A percentile compares a stretch with the other conserved stretches of the same genome.
These are phyloP conservation scores for Sphaerulina populicola DNA, from an alignment of 2,329 filamentous ascomycete genomes.

Conservation along the genomic window DNA sequence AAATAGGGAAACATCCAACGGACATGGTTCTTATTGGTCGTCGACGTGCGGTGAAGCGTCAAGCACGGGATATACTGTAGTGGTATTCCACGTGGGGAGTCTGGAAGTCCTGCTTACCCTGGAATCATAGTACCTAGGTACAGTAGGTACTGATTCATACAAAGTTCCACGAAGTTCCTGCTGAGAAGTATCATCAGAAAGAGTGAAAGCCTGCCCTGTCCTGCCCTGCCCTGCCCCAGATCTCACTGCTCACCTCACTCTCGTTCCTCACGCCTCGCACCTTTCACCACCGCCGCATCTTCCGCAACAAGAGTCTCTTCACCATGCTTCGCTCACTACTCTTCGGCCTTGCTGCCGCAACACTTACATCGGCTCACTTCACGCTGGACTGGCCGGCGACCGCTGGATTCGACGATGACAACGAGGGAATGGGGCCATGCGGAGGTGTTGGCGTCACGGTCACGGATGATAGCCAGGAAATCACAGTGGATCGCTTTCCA, in stretches of 20 bases:
- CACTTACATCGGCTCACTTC: slow-evolving; percentile 38
- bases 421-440: slow-evolving; percentile 25
- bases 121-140: too few relatives aligned
- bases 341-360: slow-evolving; percentile 24
- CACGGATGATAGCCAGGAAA: slow-evolving; percentile 20
- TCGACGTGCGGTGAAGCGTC: not conserved
- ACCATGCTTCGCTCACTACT: slow-evolving; percentile 24
- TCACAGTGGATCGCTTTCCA: slow-evolving; percentile 28
- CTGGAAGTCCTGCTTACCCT: not conserved
- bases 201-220: too few relatives aligned
- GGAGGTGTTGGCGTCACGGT: slow-evolving; percentile 24
- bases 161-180: not conserved
- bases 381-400: slow-evolving; percentile 34
- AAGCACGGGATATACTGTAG: not conserved
- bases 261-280: not conserved
- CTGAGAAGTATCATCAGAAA: not conserved
- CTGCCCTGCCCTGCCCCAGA: too few relatives aligned
- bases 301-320: not conserved
- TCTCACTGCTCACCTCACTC: slow-evolving; percentile 1
- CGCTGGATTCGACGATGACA: slow-evolving; percentile 27
- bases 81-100: slow-evolving; percentile 1
- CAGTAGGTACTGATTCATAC: too few relatives aligned
- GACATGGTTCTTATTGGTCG: not conserved
- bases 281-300: not conserved
- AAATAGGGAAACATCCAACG: not conserved